Evolutionary conservation across 176 grass and related monocot genomes (phyloP).

Genomic region (Otatea glauca): DNA sequence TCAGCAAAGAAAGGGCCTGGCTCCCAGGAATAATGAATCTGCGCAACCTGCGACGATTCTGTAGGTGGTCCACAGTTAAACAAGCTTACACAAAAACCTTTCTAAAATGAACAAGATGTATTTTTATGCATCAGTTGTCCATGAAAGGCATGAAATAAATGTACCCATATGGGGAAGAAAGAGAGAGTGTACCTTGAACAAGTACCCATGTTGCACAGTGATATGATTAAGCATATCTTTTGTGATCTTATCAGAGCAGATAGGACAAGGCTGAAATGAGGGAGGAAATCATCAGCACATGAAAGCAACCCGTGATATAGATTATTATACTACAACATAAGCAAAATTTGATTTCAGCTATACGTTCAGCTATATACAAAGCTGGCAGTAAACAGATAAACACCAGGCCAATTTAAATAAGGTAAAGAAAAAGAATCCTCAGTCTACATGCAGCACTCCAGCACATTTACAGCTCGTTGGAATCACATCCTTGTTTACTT

Average conservation of each 20-base stretch:
- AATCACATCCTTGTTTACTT: neutral
- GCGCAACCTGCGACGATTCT: conserved; percentile 75
- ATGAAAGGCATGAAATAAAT: neutral
- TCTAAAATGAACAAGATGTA: neutral
- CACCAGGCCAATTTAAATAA: conserved; percentile 3
- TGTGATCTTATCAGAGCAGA: conserved; percentile 87
- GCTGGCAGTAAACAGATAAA: neutral
- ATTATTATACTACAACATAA: neutral
- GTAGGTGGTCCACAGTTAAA: conserved; percentile 43
- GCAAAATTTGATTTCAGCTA: neutral
- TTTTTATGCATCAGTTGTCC: neutral
- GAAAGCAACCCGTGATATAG: neutral
- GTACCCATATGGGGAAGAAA: neutral
- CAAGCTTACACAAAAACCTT: conserved; percentile 23
- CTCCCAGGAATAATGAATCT: conserved; percentile 82
- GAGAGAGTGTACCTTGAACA: conserved; percentile 73
- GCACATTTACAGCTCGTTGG: neutral
- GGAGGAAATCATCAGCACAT: conserved; percentile 20
- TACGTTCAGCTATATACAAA: neutral
- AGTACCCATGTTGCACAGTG: conserved; percentile 83
- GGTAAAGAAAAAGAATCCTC: neutral
- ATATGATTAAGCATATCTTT: conserved; percentile 97
- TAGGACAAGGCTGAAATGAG: conserved; percentile 78
- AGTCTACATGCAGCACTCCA: neutral
- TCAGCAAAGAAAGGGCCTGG: conserved; percentile 76